Conservation (phyloP, 1,284 basidiomycete genomes). For the Apiotrichum porosum region DNA sequence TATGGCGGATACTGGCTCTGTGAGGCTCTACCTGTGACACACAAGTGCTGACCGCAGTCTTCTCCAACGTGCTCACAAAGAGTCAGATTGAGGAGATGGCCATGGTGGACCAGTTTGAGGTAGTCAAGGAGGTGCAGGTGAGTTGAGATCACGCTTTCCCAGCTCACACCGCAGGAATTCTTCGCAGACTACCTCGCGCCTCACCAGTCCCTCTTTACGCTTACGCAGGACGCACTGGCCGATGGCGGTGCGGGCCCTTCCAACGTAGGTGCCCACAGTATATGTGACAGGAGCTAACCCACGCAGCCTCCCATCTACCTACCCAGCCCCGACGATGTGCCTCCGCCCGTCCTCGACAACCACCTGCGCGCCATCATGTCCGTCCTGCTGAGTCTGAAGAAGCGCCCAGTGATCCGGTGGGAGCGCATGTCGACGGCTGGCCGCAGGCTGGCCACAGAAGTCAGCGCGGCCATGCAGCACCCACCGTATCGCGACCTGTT, state of each 20-base stretch:
- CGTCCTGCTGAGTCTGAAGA: constrained; percentile 88
- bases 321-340: constrained; percentile 55
- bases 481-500: constrained; percentile 52
- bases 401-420: constrained; percentile 86
- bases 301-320: constrained; percentile 48
- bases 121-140: constrained; percentile 94
- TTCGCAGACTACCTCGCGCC: constrained; percentile 91
- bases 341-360: constrained; percentile 65
- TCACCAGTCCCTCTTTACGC: constrained; percentile 79
- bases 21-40: constrained; percentile 57
- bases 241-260: constrained; percentile 47
- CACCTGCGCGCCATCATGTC: constrained; percentile 80
- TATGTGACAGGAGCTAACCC: not conserved
- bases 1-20: constrained; percentile 97
- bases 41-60: constrained; percentile 57
- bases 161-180: constrained; percentile 63
- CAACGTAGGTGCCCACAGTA: constrained; percentile 36
- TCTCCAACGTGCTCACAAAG: constrained; percentile 90
- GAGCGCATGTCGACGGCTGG: constrained; percentile 91
- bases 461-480: constrained; percentile 55
- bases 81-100: constrained; percentile 87
- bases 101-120: constrained; percentile 91
- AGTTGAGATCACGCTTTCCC: constrained; percentile 20
- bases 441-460: constrained; percentile 78
- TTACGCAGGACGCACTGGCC: constrained; percentile 60